Conservation (phyloP, 1,284 basidiomycete genomes). For the Irpex sp. region DNA sequence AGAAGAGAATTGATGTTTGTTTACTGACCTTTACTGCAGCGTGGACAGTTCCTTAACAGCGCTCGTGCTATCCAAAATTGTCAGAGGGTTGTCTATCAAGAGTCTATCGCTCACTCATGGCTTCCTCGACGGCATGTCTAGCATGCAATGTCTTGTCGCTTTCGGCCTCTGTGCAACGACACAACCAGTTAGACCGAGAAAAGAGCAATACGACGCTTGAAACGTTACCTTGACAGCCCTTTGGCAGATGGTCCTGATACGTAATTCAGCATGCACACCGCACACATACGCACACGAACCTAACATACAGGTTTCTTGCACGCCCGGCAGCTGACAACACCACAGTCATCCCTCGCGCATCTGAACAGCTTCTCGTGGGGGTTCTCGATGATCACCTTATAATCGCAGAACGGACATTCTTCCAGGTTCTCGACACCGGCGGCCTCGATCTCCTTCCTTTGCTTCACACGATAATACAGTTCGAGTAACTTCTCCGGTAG, state of each 20-base stretch:
- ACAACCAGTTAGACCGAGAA: not conserved
- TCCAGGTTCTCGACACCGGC: constrained; percentile 74
- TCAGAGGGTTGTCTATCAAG: not conserved
- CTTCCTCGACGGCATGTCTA: constrained; percentile 80
- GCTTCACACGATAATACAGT: constrained; percentile 72
- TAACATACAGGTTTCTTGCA: constrained; percentile 69
- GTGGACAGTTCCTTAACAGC: constrained; percentile 81
- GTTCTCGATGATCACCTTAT: constrained; percentile 77
- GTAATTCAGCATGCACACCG: not conserved
- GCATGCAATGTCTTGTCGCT: constrained; percentile 70
- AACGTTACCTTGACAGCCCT: constrained; percentile 72
- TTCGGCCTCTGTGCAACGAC: constrained; percentile 51
- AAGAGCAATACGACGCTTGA: not conserved
- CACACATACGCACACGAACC: not conserved
- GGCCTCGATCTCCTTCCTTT: constrained; percentile 72
- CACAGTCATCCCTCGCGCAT: constrained; percentile 73
- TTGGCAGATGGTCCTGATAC: constrained; percentile 77
- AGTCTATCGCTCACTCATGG: constrained; percentile 65
- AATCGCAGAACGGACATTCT: constrained; percentile 87
- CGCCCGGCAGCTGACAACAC: constrained; percentile 67
- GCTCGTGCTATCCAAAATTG: constrained; percentile 55
- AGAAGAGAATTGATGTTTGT: not conserved
- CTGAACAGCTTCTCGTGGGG: constrained; percentile 73
- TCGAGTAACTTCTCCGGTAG: constrained; percentile 58
- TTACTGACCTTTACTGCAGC: constrained; percentile 64